Conservation (phyloP, 805 yeast genomes). For the Saturnispora kantuleensis region DNA sequence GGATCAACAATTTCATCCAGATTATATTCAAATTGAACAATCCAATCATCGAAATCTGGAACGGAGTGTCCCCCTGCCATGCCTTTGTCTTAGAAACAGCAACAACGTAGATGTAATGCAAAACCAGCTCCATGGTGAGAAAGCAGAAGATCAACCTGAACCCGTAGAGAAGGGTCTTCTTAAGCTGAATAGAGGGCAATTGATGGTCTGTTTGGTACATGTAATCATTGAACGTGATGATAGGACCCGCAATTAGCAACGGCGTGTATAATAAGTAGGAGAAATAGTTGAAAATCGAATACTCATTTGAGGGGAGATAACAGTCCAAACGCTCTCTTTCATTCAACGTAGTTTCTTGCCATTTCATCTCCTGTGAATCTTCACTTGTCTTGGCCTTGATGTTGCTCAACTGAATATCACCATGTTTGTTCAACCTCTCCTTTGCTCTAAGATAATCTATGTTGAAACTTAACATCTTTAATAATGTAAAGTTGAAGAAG, state of each 20-base stretch:
- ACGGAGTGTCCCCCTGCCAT: slow-evolving; percentile 83
- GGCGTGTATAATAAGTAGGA: slow-evolving; percentile 83
- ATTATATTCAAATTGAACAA: slow-evolving; percentile 80
- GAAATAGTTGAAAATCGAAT: slow-evolving; percentile 53
- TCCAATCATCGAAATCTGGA: slow-evolving; percentile 92
- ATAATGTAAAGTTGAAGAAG: slow-evolving; percentile 78
- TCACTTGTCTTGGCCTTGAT: slow-evolving; percentile 13
- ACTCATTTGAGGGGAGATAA: slow-evolving; percentile 51
- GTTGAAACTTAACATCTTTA: slow-evolving; percentile 76
- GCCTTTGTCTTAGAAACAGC: slow-evolving; percentile 86
- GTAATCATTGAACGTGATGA: slow-evolving; percentile 86
- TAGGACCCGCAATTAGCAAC: slow-evolving; percentile 89
- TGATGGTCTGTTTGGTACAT: slow-evolving; percentile 57
- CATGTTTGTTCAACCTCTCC: slow-evolving; percentile 8
- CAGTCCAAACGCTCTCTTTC: slow-evolving; percentile 61
- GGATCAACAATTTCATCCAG: slow-evolving; percentile 87
- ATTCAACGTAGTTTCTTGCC: slow-evolving; percentile 23
- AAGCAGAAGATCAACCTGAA: slow-evolving; percentile 63
- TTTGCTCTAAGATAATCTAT: slow-evolving; percentile 55
- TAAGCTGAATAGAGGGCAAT: slow-evolving; percentile 47
- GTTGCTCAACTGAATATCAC: slow-evolving; percentile 3
- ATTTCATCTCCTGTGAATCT: slow-evolving; percentile 4
- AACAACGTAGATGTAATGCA: slow-evolving; percentile 86
- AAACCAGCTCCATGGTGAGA: slow-evolving; percentile 76
- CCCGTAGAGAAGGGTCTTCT: slow-evolving; percentile 51